Percentiles rank a stretch among this genome's conserved stretches.
These are phyloP conservation scores for Yarrowia sp. DNA, from an alignment of 805 yeast species.

Conservation along the genomic window DNA sequence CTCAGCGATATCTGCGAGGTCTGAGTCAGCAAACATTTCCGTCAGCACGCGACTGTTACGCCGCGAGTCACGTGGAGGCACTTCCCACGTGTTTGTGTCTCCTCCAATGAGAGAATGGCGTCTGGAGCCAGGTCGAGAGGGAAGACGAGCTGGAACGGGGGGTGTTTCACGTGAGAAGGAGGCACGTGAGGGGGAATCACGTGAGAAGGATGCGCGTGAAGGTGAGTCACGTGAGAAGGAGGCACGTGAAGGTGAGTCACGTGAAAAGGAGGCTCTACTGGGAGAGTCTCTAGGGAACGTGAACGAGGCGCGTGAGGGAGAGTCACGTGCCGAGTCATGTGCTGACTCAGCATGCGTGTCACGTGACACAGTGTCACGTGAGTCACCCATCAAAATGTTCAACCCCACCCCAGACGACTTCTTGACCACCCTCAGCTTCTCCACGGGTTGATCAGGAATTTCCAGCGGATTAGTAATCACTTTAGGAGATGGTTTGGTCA, in stretches of 20 bases:
- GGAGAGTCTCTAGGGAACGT: neutral
- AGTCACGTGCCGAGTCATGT: neutral
- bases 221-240: neutral
- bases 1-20: neutral
- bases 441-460: neutral
- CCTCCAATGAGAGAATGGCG: neutral
- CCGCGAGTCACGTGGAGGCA: neutral
- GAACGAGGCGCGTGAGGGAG: neutral
- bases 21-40: neutral
- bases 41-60: neutral
- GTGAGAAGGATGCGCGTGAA: neutral
- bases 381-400: neutral
- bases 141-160: neutral
- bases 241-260: neutral
- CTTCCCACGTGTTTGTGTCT: slow-evolving; percentile 9
- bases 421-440: neutral
- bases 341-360: neutral
- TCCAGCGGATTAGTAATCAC: neutral
- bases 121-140: neutral
- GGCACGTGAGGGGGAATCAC: neutral
- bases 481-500: neutral
- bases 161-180: neutral
- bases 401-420: neutral
- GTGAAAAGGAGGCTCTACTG: neutral
- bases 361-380: no score